These are phyloP conservation scores for Lasiosphaeriaceae sp. DNA, from an alignment of 495 filamentous ascomycete species.

Conservation along the genomic window DNA sequence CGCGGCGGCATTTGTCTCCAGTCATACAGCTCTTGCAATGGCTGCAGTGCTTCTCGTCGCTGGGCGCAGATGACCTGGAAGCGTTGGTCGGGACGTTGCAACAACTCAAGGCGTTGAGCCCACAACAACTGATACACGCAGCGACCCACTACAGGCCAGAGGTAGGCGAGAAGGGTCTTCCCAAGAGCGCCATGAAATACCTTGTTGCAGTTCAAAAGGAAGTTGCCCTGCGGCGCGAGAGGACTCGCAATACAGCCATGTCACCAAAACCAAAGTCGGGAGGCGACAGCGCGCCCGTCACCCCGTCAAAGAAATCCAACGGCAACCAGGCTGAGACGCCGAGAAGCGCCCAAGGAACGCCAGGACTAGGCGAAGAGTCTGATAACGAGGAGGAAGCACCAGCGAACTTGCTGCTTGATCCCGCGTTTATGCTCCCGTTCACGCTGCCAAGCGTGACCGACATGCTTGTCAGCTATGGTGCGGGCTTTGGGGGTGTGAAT, in stretches of 20 bases:
- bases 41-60: constrained; percentile 94
- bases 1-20: constrained; percentile 79
- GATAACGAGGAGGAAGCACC: constrained; percentile 60
- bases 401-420: constrained; percentile 75
- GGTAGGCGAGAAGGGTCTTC: constrained; percentile 88
- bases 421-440: constrained; percentile 90
- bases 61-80: constrained; percentile 82
- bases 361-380: constrained; percentile 25
- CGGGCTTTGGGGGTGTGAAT: constrained; percentile 90
- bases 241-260: constrained; percentile 27
- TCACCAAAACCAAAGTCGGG: constrained; percentile 30
- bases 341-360: constrained; percentile 2
- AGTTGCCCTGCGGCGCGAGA: constrained; percentile 51
- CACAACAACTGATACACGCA: constrained; percentile 87
- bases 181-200: constrained; percentile 82
- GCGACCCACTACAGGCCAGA: constrained; percentile 91
- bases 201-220: constrained; percentile 77
- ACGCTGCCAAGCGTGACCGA: constrained; percentile 91
- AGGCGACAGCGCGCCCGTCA: constrained; percentile 35
- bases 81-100: constrained; percentile 79
- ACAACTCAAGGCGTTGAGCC: constrained; percentile 78
- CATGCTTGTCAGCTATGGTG: constrained; percentile 93
- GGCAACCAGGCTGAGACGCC: constrained; percentile 14
- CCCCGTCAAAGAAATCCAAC: constrained; percentile 25
- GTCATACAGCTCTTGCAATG: constrained; percentile 95